A percentile compares a stretch with the other conserved stretches of the same genome.
These are phyloP conservation scores for Phylloporus sp. DNA, from an alignment of 768 basidiomycete species.

Conservation along the genomic window DNA sequence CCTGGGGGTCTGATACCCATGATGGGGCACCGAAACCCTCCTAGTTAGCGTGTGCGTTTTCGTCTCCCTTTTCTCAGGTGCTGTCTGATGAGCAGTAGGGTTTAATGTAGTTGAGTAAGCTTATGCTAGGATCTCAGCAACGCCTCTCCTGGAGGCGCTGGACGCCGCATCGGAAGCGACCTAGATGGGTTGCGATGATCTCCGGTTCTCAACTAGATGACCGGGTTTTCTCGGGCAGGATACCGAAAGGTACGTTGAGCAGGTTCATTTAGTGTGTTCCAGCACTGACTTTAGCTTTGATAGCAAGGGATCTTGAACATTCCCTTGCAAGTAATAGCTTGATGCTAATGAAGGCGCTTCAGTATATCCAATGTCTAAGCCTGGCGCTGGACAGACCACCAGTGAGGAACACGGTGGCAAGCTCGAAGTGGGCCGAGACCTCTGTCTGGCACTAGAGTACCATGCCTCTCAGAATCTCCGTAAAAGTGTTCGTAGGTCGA, in stretches of 20 bases:
- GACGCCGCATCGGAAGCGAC: not conserved
- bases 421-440: too few species aligned
- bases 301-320: not conserved
- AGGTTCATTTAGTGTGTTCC: not conserved
- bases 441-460: not conserved
- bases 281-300: not conserved
- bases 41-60: not conserved
- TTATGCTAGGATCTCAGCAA: not conserved
- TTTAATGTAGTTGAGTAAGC: not conserved
- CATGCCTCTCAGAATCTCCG: not conserved
- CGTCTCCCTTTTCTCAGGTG: not conserved
- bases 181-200: not conserved
- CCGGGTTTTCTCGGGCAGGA: not conserved
- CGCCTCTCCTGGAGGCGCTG: too few species aligned
- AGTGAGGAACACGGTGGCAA: too few species aligned
- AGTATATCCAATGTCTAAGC: not conserved
- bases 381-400: not conserved
- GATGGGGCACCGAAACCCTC: not conserved
- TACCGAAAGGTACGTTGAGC: not conserved
- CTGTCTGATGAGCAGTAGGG: not conserved
- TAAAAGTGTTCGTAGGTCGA: too few species aligned
- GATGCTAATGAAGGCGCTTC: not conserved
- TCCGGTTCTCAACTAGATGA: not conserved
- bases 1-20: not conserved
- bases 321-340: not conserved